Conservation (phyloP, 2,329 filamentous ascomycete species). For the Calonectria montana region DNA sequence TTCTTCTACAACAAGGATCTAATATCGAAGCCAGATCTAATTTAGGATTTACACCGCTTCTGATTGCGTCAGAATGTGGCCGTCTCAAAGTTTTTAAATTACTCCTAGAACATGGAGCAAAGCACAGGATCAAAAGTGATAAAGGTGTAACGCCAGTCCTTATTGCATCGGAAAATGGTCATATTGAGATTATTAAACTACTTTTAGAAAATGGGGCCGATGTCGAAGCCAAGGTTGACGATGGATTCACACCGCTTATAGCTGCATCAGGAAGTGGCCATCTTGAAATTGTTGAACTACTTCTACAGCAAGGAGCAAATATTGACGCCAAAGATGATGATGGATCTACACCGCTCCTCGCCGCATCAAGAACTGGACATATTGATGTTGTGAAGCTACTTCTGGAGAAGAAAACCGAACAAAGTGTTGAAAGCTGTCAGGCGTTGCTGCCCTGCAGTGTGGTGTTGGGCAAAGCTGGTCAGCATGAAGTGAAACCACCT, state of each 20-base stretch:
- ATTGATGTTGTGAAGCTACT: neutral
- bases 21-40: neutral
- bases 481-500: neutral
- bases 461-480: no score
- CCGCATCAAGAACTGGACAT: neutral
- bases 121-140: no score
- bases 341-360: neutral
- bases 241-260: neutral
- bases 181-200: neutral
- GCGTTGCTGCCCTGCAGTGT: fast-evolving
- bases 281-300: neutral
- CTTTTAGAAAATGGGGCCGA: neutral
- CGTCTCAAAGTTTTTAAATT: neutral
- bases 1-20: neutral
- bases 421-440: no score
- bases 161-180: neutral
- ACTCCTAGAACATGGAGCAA: neutral
- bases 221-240: neutral
- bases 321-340: neutral
- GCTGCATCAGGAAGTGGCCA: neutral
- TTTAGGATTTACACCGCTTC: neutral
- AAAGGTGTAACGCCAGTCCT: no score
- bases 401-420: neutral
- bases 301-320: neutral
- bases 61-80: neutral